Conservation (phyloP, 305 asterid genomes). For the Solanum chacoense region DNA sequence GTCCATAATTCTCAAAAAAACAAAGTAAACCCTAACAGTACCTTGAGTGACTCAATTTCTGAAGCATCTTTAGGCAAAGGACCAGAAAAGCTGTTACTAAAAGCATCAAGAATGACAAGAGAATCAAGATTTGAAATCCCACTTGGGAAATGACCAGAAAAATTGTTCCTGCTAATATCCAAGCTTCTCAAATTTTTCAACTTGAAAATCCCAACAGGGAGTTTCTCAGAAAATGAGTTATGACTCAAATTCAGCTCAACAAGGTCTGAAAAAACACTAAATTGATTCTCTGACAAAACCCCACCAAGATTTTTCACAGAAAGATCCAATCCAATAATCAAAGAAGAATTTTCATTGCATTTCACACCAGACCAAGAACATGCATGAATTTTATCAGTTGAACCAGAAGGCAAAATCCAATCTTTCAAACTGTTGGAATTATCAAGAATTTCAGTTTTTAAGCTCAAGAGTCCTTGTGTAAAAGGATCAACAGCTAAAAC, state of each 20-base stretch:
- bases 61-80: slow-evolving; percentile 58
- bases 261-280: slow-evolving; percentile 40
- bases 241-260: slow-evolving; percentile 59
- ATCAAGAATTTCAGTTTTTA: slow-evolving; percentile 57
- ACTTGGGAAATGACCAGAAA: slow-evolving; percentile 68
- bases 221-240: slow-evolving; percentile 55
- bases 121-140: slow-evolving; percentile 50
- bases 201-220: slow-evolving; percentile 52
- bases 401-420: slow-evolving; percentile 43
- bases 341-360: slow-evolving; percentile 47
- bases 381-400: slow-evolving; percentile 26
- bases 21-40: slow-evolving; percentile 8
- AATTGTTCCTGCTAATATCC: slow-evolving; percentile 83
- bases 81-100: slow-evolving; percentile 92
- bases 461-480: slow-evolving; percentile 61
- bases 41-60: slow-evolving; percentile 32
- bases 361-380: slow-evolving; percentile 82
- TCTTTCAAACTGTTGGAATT: slow-evolving; percentile 39
- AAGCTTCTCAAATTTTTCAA: slow-evolving; percentile 43
- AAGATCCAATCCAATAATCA: slow-evolving; percentile 50
- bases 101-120: slow-evolving; percentile 73
- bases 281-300: slow-evolving; percentile 45
- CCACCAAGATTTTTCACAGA: slow-evolving; percentile 77
- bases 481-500: slow-evolving; percentile 46
- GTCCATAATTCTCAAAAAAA: neutral